Evolutionary conservation across 768 basidiomycete species (phyloP).

Genomic region (Suillus subaureus): DNA sequence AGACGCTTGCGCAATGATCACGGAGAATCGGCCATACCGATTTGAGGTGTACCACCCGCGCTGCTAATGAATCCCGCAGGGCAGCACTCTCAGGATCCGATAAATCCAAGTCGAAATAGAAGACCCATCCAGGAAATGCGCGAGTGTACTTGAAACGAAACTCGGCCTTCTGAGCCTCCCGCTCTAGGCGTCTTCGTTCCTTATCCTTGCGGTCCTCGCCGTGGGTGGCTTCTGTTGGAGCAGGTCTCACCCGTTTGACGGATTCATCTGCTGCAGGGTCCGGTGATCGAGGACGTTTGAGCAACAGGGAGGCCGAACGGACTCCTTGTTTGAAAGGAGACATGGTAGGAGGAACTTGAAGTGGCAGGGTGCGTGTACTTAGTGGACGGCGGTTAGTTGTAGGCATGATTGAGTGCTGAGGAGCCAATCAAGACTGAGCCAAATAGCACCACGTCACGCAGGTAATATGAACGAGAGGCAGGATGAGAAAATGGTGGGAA

Average conservation of each 20-base stretch:
- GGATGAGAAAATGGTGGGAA: background rate
- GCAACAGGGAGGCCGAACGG: constrained; percentile 33
- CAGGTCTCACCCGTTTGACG: constrained; percentile 49
- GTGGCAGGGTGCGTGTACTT: constrained; percentile 38
- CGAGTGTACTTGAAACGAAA: constrained; percentile 84
- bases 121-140: constrained; percentile 82
- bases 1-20: constrained; percentile 2
- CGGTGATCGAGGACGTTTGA: constrained; percentile 55
- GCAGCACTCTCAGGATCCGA: constrained; percentile 39
- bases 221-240: constrained; percentile 25
- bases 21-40: constrained; percentile 59
- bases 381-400: constrained; percentile 51
- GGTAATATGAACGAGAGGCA: too few relatives aligned
- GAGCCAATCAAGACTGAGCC: background rate
- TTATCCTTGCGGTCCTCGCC: constrained; percentile 46
- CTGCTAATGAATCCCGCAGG: constrained; percentile 46
- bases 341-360: constrained; percentile 35
- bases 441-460: constrained; percentile 1
- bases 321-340: constrained; percentile 36
- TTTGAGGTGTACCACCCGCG: constrained; percentile 67
- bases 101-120: constrained; percentile 78
- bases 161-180: constrained; percentile 61
- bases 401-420: constrained; percentile 37
- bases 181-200: constrained; percentile 51
- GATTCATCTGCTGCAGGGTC: constrained; percentile 42